Base-by-base conservation (phyloP, 2,329 filamentous ascomycete genomes). In the Hortaea sp. region DNA sequence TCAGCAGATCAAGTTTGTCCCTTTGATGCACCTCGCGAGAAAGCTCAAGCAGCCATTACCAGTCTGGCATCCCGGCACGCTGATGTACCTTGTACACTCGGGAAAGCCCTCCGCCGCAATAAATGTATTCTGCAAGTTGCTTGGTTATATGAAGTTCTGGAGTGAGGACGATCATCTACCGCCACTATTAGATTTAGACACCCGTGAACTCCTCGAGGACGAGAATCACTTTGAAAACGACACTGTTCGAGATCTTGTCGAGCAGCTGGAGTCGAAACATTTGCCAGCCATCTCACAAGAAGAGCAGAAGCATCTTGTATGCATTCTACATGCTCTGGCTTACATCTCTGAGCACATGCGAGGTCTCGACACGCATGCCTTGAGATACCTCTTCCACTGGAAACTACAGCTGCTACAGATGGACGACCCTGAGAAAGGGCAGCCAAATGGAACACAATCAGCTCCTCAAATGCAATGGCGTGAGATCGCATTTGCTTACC, bases 51-150 rank as follows among this genome's bases (percentile, higher is more conserved):
- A 88, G 0, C 85, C 89, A 2, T 70, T 97, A 5, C 88, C 92
- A 0, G 75, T 94, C 2, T 98, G 94, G 57, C 90, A 98, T 58
- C 92, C 92, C 0, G 88, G 94, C 58, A 86, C 95, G 48, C 68
- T 97, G 28, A 84, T 85, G 44, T 86, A 95, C 63, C 90, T 85
- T 57, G 87, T 94, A 34, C 71, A 95, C 28, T 77, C 82, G 13
- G 90, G 89, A 1, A 94, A 94, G 61, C 75, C 76, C 31, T 63
- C 67, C 3, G 65, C 88, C 5, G 87, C 92, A 2, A 82, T 88
- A 54, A 74, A 73, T 7, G 80, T 95, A 7, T 66, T 97, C 29
- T 70, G 85, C 43, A 78, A 78, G 5, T 69, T 98, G 20, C 76
- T 88, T 57, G 79, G 81, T 56, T 83, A 79, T 10, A 68, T 98